A percentile compares a stretch with the other conserved stretches of the same genome.
Conservation (phyloP, 805 yeast genomes). For the Metahyphopichia silvanorum region DNA sequence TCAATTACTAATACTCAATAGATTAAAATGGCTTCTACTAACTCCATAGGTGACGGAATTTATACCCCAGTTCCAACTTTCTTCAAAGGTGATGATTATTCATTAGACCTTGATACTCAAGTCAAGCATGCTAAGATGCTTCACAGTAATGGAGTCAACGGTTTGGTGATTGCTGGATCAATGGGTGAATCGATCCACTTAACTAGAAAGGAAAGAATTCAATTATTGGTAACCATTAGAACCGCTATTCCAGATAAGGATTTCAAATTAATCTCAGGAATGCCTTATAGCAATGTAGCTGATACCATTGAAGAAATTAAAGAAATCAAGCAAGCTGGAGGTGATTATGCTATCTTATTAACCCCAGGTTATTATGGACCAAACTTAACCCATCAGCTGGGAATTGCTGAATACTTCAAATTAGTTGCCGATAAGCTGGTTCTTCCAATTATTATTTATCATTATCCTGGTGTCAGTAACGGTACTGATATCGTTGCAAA, state of each 20-base stretch:
- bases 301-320: conserved; percentile 24
- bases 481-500: conserved; percentile 22
- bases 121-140: conserved; percentile 25
- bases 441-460: conserved; percentile 33
- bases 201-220: conserved; percentile 25
- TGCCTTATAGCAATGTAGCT: conserved; percentile 13
- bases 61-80: conserved; percentile 31
- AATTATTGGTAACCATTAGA: conserved; percentile 22
- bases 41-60: conserved; percentile 15
- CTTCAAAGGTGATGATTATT: conserved; percentile 19
- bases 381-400: conserved; percentile 25
- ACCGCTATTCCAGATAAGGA: conserved; percentile 27
- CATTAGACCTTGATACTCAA: conserved; percentile 29
- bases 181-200: conserved; percentile 39
- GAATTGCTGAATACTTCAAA: conserved; percentile 26
- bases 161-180: conserved; percentile 36
- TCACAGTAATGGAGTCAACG: conserved; percentile 26
- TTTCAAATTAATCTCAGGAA: conserved; percentile 31
- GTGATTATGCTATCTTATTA: conserved; percentile 28
- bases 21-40: background rate
- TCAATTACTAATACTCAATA: background rate
- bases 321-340: conserved; percentile 27
- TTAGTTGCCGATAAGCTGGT: conserved; percentile 27
- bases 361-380: conserved; percentile 36
- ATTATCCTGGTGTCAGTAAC: conserved; percentile 36